Evolutionary conservation across 805 yeast genomes (phyloP).

Genomic region (Saturnispora galanensis): DNA sequence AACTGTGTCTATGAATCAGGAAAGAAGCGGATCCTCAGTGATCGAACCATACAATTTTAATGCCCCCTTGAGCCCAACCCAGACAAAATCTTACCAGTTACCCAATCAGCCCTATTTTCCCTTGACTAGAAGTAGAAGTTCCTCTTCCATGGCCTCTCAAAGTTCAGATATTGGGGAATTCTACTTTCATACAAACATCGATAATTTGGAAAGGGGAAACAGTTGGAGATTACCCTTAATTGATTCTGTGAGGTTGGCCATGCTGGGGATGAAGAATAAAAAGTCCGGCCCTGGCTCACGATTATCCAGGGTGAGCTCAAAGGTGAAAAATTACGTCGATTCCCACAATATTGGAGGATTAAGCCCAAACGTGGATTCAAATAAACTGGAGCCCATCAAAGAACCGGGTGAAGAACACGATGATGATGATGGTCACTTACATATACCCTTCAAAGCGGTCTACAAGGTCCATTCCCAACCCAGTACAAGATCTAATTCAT

Average conservation of each 20-base stretch:
- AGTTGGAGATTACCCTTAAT: constrained; percentile 22
- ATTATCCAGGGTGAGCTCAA: constrained; percentile 1
- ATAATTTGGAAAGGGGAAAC: constrained; percentile 21
- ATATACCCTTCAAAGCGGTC: neutral
- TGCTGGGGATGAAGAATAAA: constrained; percentile 9
- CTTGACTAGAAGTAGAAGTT: neutral
- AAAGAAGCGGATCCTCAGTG: too few species aligned
- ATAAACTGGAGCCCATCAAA: constrained; percentile 1
- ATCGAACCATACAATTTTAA: neutral
- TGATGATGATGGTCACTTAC: neutral
- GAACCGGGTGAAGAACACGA: neutral
- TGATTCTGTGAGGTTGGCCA: constrained; percentile 25
- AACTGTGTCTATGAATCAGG: too few species aligned
- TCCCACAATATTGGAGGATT: neutral
- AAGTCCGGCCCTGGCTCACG: neutral
- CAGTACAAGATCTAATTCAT: neutral
- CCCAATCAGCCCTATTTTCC: neutral
- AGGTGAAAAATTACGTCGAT: neutral
- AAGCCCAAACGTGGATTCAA: neutral
- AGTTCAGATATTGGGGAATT: constrained; percentile 10
- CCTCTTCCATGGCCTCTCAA: constrained; percentile 8
- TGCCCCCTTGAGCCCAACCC: constrained; percentile 1
- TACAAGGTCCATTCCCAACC: constrained; percentile 1
- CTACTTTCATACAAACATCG: constrained; percentile 19
- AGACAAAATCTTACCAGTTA: neutral